Base-by-base conservation (phyloP, 331 rosid genomes). In the Dryas integrifolia region DNA sequence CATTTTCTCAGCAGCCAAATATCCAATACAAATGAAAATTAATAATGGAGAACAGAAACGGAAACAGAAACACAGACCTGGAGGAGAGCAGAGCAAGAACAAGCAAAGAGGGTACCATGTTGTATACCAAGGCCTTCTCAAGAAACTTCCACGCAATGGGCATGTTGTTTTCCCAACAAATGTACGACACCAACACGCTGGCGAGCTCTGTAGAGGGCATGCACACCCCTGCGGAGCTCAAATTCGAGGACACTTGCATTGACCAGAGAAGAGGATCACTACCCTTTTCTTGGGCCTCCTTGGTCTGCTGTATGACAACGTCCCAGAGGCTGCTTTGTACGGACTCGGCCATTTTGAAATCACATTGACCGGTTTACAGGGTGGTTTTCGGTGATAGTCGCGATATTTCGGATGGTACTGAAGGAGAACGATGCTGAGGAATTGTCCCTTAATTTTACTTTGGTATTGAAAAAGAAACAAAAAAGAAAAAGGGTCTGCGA, bases 241-340 rank as follows among this genome's bases (percentile, higher is more conserved):
- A 47, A 4, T n/a, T 44, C 7, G 79, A 75, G 6, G 40, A 55
- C 40, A 75, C 57, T 55, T 75, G 49, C 21, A 75, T 24, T 40
- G 79, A 67, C 79, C 79, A 66, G 35, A 75, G 71, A 69, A 65
- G n/a, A 44, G 73, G 79, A 66, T 66, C 79, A 45, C 59, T 66
- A 7, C 72, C 72, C 6, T 55, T 55, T 44, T 75, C 79, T 55
- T 53, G 79, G 30, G 58, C 73, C 10, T 35, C 65, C 73, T 16
- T 75, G 40, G 73, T 56, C 55, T 43, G 48, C 52, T 4, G 16
- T 65, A 44, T 44, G 48, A 55, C 59, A 66, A 21, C 41, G 16
- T 10, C 65, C 79, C 73, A 75, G 16, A 56, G 6, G 26, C 57
- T 53, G 47, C 73, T 75, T 10, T 6, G 67, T 5, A 24, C 35